A percentile compares a stretch with the other conserved stretches of the same genome.
These are phyloP conservation scores for Fraxinus excelsior DNA, from an alignment of 257 asterid species.

Conservation along the genomic window DNA sequence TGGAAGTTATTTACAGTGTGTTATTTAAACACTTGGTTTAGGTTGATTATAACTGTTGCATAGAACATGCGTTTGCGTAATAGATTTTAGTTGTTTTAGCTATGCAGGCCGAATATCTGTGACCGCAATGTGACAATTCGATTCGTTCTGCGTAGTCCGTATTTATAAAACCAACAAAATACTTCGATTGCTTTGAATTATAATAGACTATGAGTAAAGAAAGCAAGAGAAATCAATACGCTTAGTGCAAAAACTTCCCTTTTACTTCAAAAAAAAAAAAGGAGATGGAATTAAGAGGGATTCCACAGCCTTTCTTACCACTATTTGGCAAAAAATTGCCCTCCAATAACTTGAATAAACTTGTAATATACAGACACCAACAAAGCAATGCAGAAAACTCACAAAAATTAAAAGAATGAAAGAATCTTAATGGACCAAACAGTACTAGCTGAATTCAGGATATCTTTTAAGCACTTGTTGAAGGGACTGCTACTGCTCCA, in stretches of 20 bases:
- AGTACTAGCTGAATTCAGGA: constrained; percentile 3
- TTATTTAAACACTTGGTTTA: too few species aligned
- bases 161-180: too few species aligned
- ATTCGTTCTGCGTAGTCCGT: too few species aligned
- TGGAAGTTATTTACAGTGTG: too few species aligned
- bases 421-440: constrained; percentile 50
- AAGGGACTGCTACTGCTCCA: constrained; percentile 39
- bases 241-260: constrained; percentile 3
- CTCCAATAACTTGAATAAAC: constrained; percentile 15
- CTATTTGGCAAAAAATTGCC: constrained; percentile 25
- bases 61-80: too few species aligned
- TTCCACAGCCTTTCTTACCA: constrained; percentile 40
- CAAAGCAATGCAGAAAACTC: background rate
- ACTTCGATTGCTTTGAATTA: background rate
- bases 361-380: background rate
- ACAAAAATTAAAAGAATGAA: constrained; percentile 55
- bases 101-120: too few species aligned
- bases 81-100: too few species aligned
- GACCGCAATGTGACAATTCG: too few species aligned
- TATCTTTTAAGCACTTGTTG: constrained; percentile 44
- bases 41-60: too few species aligned
- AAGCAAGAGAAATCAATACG: background rate
- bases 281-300: constrained; percentile 55
- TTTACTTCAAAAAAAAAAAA: constrained; percentile 12
- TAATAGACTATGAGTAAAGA: background rate